These are phyloP conservation scores for Epicoccum nigrum DNA, from an alignment of 2,329 filamentous ascomycete species.

Conservation along the genomic window DNA sequence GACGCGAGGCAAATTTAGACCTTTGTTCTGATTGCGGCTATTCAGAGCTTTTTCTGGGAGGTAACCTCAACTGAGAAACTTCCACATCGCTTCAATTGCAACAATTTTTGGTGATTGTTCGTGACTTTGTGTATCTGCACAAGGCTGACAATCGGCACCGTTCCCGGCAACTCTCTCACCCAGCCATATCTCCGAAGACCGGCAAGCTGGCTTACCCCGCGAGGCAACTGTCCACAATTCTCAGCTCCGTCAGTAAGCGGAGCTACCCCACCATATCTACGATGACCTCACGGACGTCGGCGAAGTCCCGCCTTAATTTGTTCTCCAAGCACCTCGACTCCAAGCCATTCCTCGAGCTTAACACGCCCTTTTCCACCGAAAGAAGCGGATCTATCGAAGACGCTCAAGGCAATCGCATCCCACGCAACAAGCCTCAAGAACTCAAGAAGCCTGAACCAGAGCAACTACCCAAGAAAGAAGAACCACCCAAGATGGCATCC, in stretches of 20 bases:
- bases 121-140: conserved; percentile 2
- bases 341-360: conserved; percentile 62
- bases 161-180: conserved; percentile 10
- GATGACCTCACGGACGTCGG: conserved; percentile 48
- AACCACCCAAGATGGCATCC: conserved; percentile 55
- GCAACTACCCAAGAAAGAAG: conserved; percentile 16
- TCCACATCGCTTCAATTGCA: conserved; percentile 3
- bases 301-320: conserved; percentile 61
- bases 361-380: conserved; percentile 69
- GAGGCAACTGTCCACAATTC: conserved; percentile 14
- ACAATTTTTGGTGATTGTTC: background rate
- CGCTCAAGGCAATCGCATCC: conserved; percentile 55
- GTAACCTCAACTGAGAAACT: background rate
- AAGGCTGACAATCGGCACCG: conserved; percentile 16
- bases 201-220: conserved; percentile 45
- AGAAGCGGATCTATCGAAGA: conserved; percentile 58
- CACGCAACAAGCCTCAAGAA: conserved; percentile 5
- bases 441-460: conserved; percentile 21
- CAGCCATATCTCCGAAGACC: conserved; percentile 34
- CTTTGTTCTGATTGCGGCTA: background rate
- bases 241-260: conserved; percentile 24
- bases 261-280: conserved; percentile 37
- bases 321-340: conserved; percentile 66
- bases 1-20: background rate
- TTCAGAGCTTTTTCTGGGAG: background rate